These are phyloP conservation scores for Pseudocercospora musae DNA, from an alignment of 2,329 filamentous ascomycete species.

Conservation along the genomic window DNA sequence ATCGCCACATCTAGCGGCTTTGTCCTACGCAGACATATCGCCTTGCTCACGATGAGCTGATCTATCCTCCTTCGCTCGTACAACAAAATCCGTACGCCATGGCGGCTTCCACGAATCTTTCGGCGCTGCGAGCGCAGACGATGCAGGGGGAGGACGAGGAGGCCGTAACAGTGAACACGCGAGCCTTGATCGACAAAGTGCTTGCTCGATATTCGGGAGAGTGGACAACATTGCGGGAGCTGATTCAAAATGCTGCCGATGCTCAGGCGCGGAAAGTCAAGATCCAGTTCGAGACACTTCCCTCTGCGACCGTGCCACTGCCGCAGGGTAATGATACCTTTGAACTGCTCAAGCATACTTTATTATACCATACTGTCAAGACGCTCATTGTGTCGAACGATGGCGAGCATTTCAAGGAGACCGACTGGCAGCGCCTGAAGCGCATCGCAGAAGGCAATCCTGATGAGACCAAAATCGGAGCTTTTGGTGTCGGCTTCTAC, in stretches of 20 bases:
- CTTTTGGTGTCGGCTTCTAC: constrained; percentile 98
- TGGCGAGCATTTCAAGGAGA: constrained; percentile 79
- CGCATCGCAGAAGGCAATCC: constrained; percentile 98
- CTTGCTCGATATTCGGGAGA: constrained; percentile 94
- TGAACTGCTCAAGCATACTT: constrained; percentile 73
- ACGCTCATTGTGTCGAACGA: constrained; percentile 91
- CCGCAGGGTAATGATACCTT: constrained; percentile 65
- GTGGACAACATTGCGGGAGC: constrained; percentile 81
- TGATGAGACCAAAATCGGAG: constrained; percentile 97
- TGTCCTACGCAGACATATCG: not conserved
- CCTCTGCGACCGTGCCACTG: constrained; percentile 71
- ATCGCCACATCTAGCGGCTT: not conserved
- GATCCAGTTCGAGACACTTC: constrained; percentile 87
- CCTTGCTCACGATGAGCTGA: constrained; percentile 1
- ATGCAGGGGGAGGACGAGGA: constrained; percentile 90
- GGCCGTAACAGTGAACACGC: constrained; percentile 94
- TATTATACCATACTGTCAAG: constrained; percentile 80
- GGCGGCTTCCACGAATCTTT: constrained; percentile 30
- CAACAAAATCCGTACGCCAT: constrained; percentile 9
- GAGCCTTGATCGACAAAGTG: constrained; percentile 96
- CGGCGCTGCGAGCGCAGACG: constrained; percentile 72
- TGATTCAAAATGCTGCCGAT: constrained; percentile 98
- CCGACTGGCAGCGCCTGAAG: constrained; percentile 91
- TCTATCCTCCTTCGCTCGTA: not conserved
- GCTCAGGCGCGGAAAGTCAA: constrained; percentile 85